Base-by-base conservation (phyloP, 1,139 yeast genomes). In the Lodderomyces jiufengensis region DNA sequence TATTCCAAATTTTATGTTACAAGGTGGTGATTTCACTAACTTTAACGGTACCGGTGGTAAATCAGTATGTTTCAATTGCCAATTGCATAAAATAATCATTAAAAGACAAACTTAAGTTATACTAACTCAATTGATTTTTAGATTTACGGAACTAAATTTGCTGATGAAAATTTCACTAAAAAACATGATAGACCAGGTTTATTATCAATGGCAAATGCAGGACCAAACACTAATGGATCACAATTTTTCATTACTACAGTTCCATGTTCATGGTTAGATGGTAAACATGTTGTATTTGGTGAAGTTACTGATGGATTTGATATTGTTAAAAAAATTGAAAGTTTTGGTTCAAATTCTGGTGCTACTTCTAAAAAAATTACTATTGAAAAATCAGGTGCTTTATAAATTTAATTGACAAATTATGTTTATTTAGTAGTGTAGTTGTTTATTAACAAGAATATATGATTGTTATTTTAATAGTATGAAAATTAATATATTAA, bases 141-240 rank as follows among this genome's bases (percentile, higher is more conserved):
- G 7, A 92, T 92, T 80, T 92, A 92, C 78, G 97, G 97, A 61
- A 82, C 78, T 58, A 84, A 82, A 73, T 92, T 92, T 70, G 82
- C 94, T 47, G 97, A 92, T 61, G 97, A 92, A 79, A 88, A 90
- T 87, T 90, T 90, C 64, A 47, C 63, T 68, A 78, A 73, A 77
- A 83, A 62, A 63, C 97, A 90, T 80, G 78, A 75, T 71, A 82
- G 75, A 69, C 96, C 97, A 57, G 97, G 97, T 73, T 78, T 90
- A 58, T 79, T 92, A 64, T 86, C 96, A 55, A 92, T 92, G 98
- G 98, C 98, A 67, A 92, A 92, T 62, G 97, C 97, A 55, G 98
- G 98, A 63, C 96, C 96, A 70, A 87, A 90, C 90, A 90, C 97
- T 80, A 92, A 92, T 76, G 98, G 98, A 51, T 90, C 97, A 43